Conservation (phyloP, 1,139 yeast species). For the Diutina catenulata region DNA sequence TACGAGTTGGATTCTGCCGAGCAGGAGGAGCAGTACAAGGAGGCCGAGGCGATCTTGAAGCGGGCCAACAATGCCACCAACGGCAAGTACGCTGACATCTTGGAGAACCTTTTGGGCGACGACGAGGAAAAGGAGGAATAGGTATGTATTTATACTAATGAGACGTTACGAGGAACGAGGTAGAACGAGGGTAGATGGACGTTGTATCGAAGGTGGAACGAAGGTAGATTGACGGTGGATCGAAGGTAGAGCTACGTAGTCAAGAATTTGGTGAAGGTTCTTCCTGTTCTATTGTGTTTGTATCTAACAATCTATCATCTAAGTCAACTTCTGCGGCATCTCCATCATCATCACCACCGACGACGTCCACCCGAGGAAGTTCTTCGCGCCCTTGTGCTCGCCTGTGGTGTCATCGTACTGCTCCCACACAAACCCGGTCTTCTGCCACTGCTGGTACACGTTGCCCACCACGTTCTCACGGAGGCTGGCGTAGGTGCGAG, state of each 20-base stretch:
- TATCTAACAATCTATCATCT: not conserved
- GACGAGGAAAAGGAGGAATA: not conserved
- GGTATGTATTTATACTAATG: not conserved
- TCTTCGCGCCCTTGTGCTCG: conserved; percentile 68
- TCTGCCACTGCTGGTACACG: conserved; percentile 53
- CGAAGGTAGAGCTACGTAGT: no score
- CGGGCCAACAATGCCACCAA: conserved; percentile 69
- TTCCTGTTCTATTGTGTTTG: no score
- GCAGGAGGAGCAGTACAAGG: conserved; percentile 50
- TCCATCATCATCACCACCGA: conserved; percentile 71
- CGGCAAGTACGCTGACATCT: conserved; percentile 54
- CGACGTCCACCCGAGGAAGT: conserved; percentile 93
- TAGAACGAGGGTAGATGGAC: no score
- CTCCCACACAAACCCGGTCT: conserved; percentile 83
- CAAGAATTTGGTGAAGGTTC: no score
- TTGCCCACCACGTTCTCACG: conserved; percentile 60
- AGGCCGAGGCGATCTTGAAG: conserved; percentile 52
- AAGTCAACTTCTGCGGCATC: conserved; percentile 39
- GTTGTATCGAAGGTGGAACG: no score
- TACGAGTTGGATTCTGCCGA: conserved; percentile 50
- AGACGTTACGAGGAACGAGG: no score
- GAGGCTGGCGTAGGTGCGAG: conserved; percentile 38
- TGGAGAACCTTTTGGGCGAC: conserved; percentile 26
- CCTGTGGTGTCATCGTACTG: conserved; percentile 79
- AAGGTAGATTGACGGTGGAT: no score